phyloP scores from a whole-genome alignment of 225 moss, liverwort and hornwort species.

The Bryum argenteum region DNA sequence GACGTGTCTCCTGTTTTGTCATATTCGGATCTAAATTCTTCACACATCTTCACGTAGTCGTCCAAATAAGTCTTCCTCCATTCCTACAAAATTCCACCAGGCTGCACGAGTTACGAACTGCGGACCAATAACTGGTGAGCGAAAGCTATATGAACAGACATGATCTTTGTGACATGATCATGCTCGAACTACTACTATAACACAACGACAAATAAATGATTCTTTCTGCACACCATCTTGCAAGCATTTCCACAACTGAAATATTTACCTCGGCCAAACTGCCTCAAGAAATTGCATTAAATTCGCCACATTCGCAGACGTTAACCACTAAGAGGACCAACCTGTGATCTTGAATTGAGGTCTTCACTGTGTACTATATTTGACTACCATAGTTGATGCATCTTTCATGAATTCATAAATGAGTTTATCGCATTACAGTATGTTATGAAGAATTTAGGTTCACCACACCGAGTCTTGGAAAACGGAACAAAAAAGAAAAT shows the following conservation, averaged over 20 bases:
- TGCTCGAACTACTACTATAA: conserved; percentile 10
- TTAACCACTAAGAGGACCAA: background rate
- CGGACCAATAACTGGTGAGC: conserved; percentile 23
- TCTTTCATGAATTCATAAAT: too few species aligned
- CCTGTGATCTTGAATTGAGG: background rate
- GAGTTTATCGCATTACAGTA: too few species aligned
- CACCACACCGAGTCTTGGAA: too few species aligned
- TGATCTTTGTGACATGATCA: conserved; percentile 28
- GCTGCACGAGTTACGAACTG: conserved; percentile 30
- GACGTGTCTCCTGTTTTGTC: conserved; percentile 18
- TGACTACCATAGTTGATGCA: too few species aligned
- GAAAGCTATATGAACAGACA: conserved; percentile 1
- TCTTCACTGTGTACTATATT: too few species aligned
- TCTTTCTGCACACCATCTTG: conserved; percentile 40
- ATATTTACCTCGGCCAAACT: background rate
- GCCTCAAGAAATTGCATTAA: conserved; percentile 1
- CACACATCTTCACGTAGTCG: conserved; percentile 67
- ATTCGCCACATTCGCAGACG: background rate
- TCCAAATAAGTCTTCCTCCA: conserved; percentile 59
- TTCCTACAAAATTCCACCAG: conserved; percentile 57
- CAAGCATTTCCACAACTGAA: conserved; percentile 14
- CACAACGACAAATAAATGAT: conserved; percentile 41
- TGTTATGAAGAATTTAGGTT: too few species aligned
- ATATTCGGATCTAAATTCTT: conserved; percentile 47
- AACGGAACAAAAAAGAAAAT: too few species aligned